These are phyloP conservation scores for Zygotorulaspora florentina DNA, from an alignment of 805 yeast genomes.

Conservation along the genomic window DNA sequence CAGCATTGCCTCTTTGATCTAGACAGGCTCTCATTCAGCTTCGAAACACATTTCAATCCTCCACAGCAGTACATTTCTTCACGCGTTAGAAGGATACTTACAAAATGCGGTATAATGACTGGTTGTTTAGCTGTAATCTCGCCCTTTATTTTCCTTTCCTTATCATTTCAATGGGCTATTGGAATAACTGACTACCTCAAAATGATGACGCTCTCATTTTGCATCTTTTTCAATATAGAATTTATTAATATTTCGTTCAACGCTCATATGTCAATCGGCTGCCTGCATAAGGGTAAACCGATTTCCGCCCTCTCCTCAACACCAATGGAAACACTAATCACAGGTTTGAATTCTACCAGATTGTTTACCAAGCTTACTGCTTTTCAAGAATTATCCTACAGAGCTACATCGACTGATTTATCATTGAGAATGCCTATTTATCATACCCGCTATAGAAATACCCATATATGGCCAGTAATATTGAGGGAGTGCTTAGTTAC, in stretches of 20 bases:
- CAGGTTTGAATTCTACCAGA: slow-evolving; percentile 55
- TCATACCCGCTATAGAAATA: slow-evolving; percentile 43
- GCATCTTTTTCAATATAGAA: slow-evolving; percentile 47
- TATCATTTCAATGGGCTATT: slow-evolving; percentile 35
- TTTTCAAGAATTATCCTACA: slow-evolving; percentile 68
- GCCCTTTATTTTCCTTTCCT: slow-evolving; percentile 39
- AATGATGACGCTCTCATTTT: slow-evolving; percentile 36
- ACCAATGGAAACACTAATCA: slow-evolving; percentile 58
- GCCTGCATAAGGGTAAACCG: slow-evolving; percentile 62
- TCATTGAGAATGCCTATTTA: slow-evolving; percentile 53
- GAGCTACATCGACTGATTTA: slow-evolving; percentile 47
- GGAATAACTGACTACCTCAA: slow-evolving; percentile 29
- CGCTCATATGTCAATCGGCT: slow-evolving; percentile 68
- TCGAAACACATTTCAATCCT: slow-evolving; percentile 37
- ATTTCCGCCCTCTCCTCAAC: slow-evolving; percentile 51
- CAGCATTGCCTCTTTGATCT: slow-evolving; percentile 53
- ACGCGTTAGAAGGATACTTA: slow-evolving; percentile 33
- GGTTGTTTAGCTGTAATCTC: slow-evolving; percentile 37
- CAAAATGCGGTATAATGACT: slow-evolving; percentile 30
- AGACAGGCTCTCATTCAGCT: slow-evolving; percentile 47
- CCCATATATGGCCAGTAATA: slow-evolving; percentile 54
- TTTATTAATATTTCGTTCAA: slow-evolving; percentile 52
- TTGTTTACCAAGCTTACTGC: slow-evolving; percentile 58
- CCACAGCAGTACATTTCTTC: slow-evolving; percentile 35
- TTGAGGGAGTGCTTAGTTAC: slow-evolving; percentile 57